phyloP scores from a whole-genome alignment of 148 eudicot genomes.

The Rhododendron vialii region DNA sequence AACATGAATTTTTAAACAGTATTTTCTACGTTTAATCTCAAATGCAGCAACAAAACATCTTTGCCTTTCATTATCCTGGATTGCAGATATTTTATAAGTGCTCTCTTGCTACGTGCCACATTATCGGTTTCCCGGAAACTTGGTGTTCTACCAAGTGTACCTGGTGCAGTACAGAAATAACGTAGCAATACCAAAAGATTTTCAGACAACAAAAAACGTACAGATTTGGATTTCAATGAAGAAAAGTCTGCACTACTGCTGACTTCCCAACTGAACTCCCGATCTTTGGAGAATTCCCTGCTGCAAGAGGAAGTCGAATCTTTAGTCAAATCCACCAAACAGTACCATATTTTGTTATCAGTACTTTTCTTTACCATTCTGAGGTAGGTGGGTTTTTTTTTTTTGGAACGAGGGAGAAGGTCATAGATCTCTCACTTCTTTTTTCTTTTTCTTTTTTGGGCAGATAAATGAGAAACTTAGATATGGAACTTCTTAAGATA shows the following conservation, averaged over 20 bases:
- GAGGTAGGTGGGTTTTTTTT: neutral
- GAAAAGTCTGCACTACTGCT: constrained; percentile 47
- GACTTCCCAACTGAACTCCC: constrained; percentile 60
- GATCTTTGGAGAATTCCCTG: constrained; percentile 55
- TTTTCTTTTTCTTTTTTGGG: neutral
- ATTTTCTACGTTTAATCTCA: constrained; percentile 4
- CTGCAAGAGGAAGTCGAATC: constrained; percentile 13
- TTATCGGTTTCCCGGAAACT: neutral
- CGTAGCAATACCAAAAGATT: constrained; percentile 11
- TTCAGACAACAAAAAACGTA: constrained; percentile 48
- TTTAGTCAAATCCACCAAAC: neutral
- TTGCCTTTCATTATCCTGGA: neutral
- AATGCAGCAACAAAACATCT: constrained; percentile 1
- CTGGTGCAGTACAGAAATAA: constrained; percentile 13
- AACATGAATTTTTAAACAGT: no score
- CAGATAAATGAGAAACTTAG: neutral
- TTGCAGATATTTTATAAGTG: neutral
- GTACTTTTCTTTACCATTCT: neutral
- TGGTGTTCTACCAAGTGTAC: neutral
- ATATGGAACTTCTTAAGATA: neutral
- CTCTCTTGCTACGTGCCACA: neutral
- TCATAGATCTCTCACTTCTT: neutral
- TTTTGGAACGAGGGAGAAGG: neutral
- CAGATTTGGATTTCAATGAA: constrained; percentile 61
- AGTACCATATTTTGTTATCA: neutral